Conservation (phyloP, 1,284 basidiomycete species). For the Sanghuangporus baumii region DNA sequence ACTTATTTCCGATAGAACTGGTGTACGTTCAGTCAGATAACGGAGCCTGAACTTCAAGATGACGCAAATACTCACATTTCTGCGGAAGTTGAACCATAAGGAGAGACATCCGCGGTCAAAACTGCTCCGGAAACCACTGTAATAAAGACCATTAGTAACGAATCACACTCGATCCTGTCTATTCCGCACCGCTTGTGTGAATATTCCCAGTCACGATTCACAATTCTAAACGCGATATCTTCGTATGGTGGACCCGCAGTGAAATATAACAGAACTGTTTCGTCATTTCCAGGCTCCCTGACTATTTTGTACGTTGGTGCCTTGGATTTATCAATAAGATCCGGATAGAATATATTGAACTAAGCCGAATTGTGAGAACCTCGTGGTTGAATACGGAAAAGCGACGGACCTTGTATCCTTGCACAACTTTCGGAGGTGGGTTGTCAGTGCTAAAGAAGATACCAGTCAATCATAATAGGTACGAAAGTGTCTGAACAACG, state of each 20-base stretch:
- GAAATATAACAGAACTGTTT: constrained; percentile 92
- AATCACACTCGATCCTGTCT: background rate
- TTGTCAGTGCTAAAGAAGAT: constrained; percentile 72
- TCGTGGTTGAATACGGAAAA: constrained; percentile 19
- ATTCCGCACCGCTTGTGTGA: constrained; percentile 80
- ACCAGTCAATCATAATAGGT: background rate
- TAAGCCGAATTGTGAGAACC: constrained; percentile 26
- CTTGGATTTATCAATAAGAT: constrained; percentile 94
- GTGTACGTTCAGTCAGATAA: constrained; percentile 18
- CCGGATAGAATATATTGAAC: constrained; percentile 95
- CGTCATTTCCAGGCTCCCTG: constrained; percentile 88
- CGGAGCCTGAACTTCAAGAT: constrained; percentile 6
- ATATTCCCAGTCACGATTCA: constrained; percentile 97
- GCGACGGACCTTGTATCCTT: constrained; percentile 85
- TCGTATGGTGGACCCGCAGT: constrained; percentile 98
- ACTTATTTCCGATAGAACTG: constrained; percentile 67
- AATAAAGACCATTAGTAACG: constrained; percentile 16
- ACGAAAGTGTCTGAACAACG: constrained; percentile 29
- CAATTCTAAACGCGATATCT: constrained; percentile 97
- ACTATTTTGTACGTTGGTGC: constrained; percentile 94
- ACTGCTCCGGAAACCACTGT: constrained; percentile 77
- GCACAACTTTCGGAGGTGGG: constrained; percentile 95
- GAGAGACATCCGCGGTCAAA: constrained; percentile 84
- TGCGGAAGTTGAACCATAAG: constrained; percentile 83
- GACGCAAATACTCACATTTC: constrained; percentile 56